Evolutionary conservation across 2,329 filamentous ascomycete genomes (phyloP).

Genomic region (Phyllosticta citriasiana): DNA sequence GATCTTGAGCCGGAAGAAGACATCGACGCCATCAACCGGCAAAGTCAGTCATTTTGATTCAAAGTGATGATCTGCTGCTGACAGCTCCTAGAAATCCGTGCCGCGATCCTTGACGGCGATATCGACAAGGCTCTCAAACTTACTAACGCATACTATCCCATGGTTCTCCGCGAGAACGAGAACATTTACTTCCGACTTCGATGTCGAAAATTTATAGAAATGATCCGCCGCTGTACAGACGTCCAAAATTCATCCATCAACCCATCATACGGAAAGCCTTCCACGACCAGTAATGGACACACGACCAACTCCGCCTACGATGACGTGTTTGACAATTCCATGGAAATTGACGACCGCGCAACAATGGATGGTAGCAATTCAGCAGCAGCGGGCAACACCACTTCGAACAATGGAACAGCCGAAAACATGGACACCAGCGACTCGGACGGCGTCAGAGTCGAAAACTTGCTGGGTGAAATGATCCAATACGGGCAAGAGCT

Average conservation of each 20-base stretch:
- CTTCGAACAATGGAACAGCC: constrained; percentile 1
- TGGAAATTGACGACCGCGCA: constrained; percentile 46
- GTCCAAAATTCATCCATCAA: constrained; percentile 29
- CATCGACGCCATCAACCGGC: constrained; percentile 73
- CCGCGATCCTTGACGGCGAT: constrained; percentile 81
- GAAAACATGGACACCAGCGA: constrained; percentile 20
- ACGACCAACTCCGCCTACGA: constrained; percentile 35
- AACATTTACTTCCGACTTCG: constrained; percentile 80
- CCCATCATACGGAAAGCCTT: constrained; percentile 2
- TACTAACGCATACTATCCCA: constrained; percentile 68
- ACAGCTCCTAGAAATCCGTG: constrained; percentile 60
- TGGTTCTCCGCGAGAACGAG: constrained; percentile 68
- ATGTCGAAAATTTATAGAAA: constrained; percentile 90
- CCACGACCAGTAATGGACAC: constrained; percentile 14
- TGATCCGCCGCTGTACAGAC: constrained; percentile 42
- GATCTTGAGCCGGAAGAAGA: constrained; percentile 66
- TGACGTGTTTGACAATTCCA: constrained; percentile 41
- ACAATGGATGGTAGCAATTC: not conserved
- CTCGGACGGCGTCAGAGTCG: constrained; percentile 26
- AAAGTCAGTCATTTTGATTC: constrained; percentile 50
- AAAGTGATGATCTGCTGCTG: constrained; percentile 7
- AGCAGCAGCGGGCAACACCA: constrained; percentile 26
- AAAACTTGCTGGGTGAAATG: constrained; percentile 55
- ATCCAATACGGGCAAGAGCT: constrained; percentile 72
- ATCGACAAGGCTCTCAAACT: constrained; percentile 82